Base-by-base conservation (phyloP, 129 eudicot genomes). In the Tagetes erecta region DNA sequence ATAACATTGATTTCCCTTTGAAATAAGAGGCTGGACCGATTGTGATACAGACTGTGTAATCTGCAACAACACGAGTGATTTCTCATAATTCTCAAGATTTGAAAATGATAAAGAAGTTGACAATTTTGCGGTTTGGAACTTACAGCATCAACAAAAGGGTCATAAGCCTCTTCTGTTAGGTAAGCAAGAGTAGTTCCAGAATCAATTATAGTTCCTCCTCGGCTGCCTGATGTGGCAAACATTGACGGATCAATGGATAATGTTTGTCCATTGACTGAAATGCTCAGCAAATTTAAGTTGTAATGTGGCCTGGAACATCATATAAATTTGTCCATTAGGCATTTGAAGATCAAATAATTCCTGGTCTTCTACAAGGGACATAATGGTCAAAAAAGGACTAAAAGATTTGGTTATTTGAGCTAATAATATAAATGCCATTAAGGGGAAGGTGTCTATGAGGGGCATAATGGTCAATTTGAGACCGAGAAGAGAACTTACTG, bases 131-230 rank as follows among this genome's bases (percentile, higher is more conserved):
- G 49, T 39, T 27, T 12, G 27, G 2, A 72, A 83, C 95, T 85
- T 82, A 94, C 98, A 33, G 91, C 96, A 38, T 57, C 70, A 58
- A 90, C 89, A 75, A 94, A 86, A 34, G 97, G 91, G 78, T 85
- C 89, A 75, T 88, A 90, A 59, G 95, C 98, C 34, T 70, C 91
- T 83, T 94, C 97, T 1, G 97, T 89, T 74, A 94, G 86, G 82
- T 94, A 94, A 27, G 98, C 96, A 78, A 94, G 84, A 20, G 98
- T 94, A 60, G 98, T 94, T 76, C 98, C 97, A 2, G 96, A 94
- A 88, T 94, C 97, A 62, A 94, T 83, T 58, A 94, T 94, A 34
- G 98, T 94, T 76, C 98, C 98, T 67, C 98, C 98, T 35, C 82
- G 68, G 77, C 82, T 94, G 70, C 70, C 45, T 41, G 97, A 84